A percentile compares a stretch with the other conserved stretches of the same genome.
Conservation (phyloP, 139 green algal species). For the Micromonas pusilla region DNA sequence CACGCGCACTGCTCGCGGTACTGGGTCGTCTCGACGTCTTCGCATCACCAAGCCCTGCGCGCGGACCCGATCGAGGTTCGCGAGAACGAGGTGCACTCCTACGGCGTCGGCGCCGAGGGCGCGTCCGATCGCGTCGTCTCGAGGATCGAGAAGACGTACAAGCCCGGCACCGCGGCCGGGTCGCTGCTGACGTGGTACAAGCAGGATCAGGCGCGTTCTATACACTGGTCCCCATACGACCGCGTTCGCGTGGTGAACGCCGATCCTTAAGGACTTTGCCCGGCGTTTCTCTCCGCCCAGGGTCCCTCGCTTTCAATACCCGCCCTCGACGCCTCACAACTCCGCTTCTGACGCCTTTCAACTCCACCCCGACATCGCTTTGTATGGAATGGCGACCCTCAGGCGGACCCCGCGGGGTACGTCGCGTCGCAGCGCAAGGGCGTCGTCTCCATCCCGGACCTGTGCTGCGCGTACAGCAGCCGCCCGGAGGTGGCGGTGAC, state of each 20-base stretch:
- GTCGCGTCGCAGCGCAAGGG: not conserved
- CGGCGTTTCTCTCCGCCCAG: too few species aligned
- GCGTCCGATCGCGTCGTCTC: not conserved
- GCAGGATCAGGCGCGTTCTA: constrained; percentile 19
- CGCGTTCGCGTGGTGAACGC: too few species aligned
- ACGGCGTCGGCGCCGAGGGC: constrained; percentile 1
- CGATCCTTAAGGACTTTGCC: too few species aligned
- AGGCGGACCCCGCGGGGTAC: too few species aligned
- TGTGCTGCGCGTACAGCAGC: not conserved
- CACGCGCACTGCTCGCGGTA: constrained; percentile 37
- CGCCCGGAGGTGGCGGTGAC: not conserved
- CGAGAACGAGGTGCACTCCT: constrained; percentile 17
- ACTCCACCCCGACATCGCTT: too few species aligned
- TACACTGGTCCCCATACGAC: too few species aligned
- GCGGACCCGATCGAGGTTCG: not conserved
- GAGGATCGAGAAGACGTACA: constrained; percentile 63
- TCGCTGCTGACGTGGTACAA: constrained; percentile 83
- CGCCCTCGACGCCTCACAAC: too few species aligned
- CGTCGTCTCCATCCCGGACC: not conserved
- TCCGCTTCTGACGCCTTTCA: too few species aligned
- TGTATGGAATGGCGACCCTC: too few species aligned
- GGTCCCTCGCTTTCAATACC: too few species aligned
- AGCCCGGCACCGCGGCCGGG: constrained; percentile 62
- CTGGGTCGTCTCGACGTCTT: not conserved
- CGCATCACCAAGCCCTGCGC: not conserved